Conservation (phyloP, 176 grass and related monocot genomes). For the Otatea glauca region DNA sequence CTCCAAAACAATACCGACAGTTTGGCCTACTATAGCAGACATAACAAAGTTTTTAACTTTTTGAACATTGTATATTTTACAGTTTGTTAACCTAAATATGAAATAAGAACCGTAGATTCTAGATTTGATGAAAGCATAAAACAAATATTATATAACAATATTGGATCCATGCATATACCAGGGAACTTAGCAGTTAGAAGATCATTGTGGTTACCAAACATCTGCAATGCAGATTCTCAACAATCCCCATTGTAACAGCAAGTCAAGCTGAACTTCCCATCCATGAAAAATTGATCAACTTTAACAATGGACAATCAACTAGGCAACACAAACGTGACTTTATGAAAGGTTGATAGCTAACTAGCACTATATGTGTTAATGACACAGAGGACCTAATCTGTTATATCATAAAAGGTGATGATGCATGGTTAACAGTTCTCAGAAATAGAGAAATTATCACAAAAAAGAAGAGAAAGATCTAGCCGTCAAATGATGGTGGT, state of each 20-base stretch:
- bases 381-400: neutral
- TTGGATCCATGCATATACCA: neutral
- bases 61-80: neutral
- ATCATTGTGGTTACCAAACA: neutral
- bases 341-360: neutral
- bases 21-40: neutral
- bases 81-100: neutral
- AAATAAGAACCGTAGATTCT: neutral
- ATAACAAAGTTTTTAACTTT: neutral
- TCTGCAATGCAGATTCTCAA: neutral
- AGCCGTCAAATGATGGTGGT: neutral
- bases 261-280: slow-evolving; percentile 4
- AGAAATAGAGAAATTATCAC: neutral
- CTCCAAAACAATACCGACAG: neutral
- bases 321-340: slow-evolving; percentile 13
- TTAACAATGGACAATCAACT: neutral
- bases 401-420: neutral
- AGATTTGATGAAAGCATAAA: neutral
- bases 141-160: neutral
- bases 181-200: neutral
- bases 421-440: neutral
- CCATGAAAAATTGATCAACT: neutral
- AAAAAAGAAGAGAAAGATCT: neutral
- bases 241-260: neutral
- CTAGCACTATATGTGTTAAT: neutral